Base-by-base conservation (phyloP, 1,284 basidiomycete species). In the Moesziomyces parantarcticus region DNA sequence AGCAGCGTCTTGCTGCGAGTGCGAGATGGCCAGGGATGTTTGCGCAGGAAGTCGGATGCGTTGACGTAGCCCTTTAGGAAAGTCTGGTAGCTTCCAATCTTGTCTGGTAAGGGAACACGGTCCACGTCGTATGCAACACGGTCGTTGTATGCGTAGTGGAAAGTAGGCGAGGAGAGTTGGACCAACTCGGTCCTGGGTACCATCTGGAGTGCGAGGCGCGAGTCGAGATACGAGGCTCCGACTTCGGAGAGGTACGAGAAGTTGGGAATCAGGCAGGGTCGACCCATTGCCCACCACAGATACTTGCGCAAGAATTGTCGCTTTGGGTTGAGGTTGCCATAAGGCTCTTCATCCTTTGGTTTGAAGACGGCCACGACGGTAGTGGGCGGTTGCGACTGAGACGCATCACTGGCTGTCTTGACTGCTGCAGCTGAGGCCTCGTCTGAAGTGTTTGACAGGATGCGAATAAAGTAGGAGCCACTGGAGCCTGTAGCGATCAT, bases 21-120 rank as follows among this genome's bases (percentile, higher is more conserved):
- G 34, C 92, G 89, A 9, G 92, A 92, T 2, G 94, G 94, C 90
- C 91, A 93, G 3, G 94, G 92, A 80, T 96, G 88, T 75, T 89
- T 90, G 44, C 91, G 88, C 57, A 97, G 87, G 75, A 94, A 95
- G 60, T 92, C 91, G 5, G 92, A 92, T 0, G 92, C 92, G 83
- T 95, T 94, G 85, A 89, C 88, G 78, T 88, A 96, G 16, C 93
- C 93, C 67, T 92, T 88, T 76, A 95, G 85, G 84, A 96, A 96
- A 58, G 89, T 89, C 80, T 97, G 93, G 88, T 94, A 91, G 77
- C 92, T 93, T 1, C 94, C 94, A 43, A 94, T 90, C 86, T 81
- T 81, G 42, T 63, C 54, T 10, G 79, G 79, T 3, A 78, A 56
- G 5, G 69, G 63, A 3, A 58, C 41, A 13, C 25, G 18, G n/a